Evolutionary conservation across 1,139 yeast species (phyloP).

Genomic region (Tardiomyces blankii): DNA sequence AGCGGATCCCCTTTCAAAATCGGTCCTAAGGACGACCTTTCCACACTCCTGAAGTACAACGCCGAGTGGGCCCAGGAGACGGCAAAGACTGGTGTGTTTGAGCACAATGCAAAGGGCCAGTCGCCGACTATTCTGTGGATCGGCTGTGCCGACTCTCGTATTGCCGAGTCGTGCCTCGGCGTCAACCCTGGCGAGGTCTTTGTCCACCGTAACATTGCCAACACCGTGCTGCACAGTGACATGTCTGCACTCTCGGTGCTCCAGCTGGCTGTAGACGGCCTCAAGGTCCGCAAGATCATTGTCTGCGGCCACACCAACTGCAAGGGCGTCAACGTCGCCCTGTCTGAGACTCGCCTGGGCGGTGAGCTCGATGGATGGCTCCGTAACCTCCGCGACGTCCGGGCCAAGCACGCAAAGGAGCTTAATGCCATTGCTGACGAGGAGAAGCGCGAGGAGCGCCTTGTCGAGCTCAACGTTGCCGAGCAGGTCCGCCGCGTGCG

Average conservation of each 20-base stretch:
- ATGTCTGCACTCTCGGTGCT: conserved; percentile 70
- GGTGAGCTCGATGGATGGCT: conserved; percentile 75
- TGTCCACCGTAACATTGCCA: conserved; percentile 90
- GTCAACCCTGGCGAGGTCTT: conserved; percentile 83
- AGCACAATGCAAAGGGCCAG: conserved; percentile 74
- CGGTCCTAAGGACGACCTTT: conserved; percentile 26
- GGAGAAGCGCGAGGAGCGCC: conserved; percentile 45
- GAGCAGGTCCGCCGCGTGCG: conserved; percentile 45
- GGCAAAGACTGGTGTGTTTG: conserved; percentile 44
- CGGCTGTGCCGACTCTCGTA: conserved; percentile 92
- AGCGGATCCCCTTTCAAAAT: conserved; percentile 15
- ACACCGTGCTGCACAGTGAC: conserved; percentile 63
- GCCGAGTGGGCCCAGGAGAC: conserved; percentile 53
- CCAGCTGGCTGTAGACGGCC: conserved; percentile 82
- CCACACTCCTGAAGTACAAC: conserved; percentile 61
- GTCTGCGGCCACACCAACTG: conserved; percentile 98
- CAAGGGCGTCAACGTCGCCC: conserved; percentile 89
- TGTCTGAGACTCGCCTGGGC: conserved; percentile 57
- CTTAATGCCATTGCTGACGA: conserved; percentile 28
- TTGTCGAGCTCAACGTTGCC: conserved; percentile 73
- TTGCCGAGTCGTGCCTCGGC: conserved; percentile 70
- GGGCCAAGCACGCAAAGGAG: conserved; percentile 41
- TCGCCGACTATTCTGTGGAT: conserved; percentile 91
- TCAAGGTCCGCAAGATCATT: conserved; percentile 71
- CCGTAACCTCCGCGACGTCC: conserved; percentile 58